Evolutionary conservation across 129 eudicot species (phyloP).

Genomic region (Dittrichia graveolens): DNA sequence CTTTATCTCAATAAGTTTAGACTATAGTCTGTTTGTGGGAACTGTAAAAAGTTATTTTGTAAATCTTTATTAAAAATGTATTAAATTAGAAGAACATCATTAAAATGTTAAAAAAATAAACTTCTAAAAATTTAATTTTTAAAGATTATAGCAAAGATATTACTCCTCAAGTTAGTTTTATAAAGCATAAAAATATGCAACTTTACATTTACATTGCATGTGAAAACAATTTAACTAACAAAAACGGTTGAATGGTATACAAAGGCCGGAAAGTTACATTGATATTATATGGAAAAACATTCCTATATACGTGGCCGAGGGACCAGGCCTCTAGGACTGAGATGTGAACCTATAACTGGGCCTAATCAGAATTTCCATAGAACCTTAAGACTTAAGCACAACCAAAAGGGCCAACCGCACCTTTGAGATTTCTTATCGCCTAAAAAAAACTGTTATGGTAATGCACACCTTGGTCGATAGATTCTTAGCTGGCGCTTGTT

Average conservation of each 20-base stretch:
- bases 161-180: neutral
- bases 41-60: too few relatives aligned
- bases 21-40: neutral
- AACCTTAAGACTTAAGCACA: neutral
- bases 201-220: neutral
- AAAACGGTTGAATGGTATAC: neutral
- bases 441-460: neutral
- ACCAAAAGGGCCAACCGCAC: neutral
- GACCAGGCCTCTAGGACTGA: neutral
- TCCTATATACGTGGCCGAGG: neutral
- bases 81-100: too few relatives aligned
- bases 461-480: neutral
- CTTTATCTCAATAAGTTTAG: neutral
- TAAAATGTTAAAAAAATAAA: too few relatives aligned
- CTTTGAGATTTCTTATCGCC: too few relatives aligned
- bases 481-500: neutral
- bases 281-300: neutral
- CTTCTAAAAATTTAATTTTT: too few relatives aligned
- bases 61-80: too few relatives aligned
- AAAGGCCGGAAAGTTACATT: neutral
- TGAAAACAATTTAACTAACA: neutral
- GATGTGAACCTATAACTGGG: neutral
- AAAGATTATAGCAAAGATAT: neutral
- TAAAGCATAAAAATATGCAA: neutral
- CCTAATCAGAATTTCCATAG: too few relatives aligned